phyloP scores from a whole-genome alignment of 1,284 basidiomycete species.

The Ustilago lituana region DNA sequence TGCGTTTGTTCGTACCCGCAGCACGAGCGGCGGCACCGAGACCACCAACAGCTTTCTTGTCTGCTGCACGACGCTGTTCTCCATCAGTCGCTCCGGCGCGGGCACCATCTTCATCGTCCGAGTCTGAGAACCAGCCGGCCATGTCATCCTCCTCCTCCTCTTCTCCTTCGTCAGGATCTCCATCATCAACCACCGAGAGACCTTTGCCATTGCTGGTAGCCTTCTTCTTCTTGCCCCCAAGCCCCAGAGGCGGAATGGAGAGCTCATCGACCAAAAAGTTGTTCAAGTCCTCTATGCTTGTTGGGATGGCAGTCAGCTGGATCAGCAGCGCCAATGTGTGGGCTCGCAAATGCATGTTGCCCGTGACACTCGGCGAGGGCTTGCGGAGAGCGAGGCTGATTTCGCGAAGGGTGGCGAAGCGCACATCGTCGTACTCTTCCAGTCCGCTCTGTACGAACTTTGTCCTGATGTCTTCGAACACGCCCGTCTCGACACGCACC shows the following conservation, averaged over 20 bases:
- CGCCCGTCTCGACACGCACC: conserved; percentile 19
- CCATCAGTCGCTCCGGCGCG: conserved; percentile 50
- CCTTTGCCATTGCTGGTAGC: conserved; percentile 41
- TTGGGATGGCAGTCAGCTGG: conserved; percentile 83
- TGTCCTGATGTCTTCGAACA: conserved; percentile 52
- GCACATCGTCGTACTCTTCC: conserved; percentile 75
- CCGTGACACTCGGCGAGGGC: conserved; percentile 38
- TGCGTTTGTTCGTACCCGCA: conserved; percentile 53
- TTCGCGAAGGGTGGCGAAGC: conserved; percentile 92
- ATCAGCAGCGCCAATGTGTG: conserved; percentile 83
- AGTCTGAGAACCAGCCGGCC: conserved; percentile 69
- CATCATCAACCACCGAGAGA: conserved; percentile 57
- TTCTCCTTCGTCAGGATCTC: conserved; percentile 57
- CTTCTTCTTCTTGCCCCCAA: conserved; percentile 18
- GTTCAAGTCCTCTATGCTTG: conserved; percentile 78
- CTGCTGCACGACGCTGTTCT: conserved; percentile 27
- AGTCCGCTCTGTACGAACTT: conserved; percentile 55
- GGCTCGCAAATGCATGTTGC: conserved; percentile 65
- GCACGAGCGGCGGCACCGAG: conserved; percentile 26
- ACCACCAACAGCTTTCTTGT: conserved; percentile 30
- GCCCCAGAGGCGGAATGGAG: conserved; percentile 21
- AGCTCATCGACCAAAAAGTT: conserved; percentile 78
- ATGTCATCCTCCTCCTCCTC: conserved; percentile 69
- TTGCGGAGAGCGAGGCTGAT: conserved; percentile 68
- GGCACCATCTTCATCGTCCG: conserved; percentile 59